Conservation (phyloP, 2,329 filamentous ascomycete genomes). For the Malbranchea zuffiana region DNA sequence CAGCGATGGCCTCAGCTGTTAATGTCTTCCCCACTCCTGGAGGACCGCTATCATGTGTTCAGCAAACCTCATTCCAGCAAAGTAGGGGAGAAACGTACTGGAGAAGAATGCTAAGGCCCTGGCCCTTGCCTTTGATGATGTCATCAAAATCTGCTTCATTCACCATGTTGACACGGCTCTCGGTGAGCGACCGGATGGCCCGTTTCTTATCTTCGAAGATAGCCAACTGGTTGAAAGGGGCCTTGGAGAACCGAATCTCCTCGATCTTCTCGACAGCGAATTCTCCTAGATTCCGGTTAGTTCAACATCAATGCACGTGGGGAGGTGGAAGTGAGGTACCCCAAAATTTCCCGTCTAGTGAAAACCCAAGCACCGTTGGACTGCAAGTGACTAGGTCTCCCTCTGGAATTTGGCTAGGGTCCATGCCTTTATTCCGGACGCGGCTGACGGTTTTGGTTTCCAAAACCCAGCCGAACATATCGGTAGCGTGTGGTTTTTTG, state of each 20-base stretch:
- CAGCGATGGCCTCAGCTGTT: slow-evolving; percentile 35
- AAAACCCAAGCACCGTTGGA: slow-evolving; percentile 12
- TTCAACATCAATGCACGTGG: neutral
- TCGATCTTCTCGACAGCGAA: slow-evolving; percentile 31
- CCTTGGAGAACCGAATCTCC: slow-evolving; percentile 36
- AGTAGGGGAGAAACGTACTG: no score
- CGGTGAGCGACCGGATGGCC: slow-evolving; percentile 38
- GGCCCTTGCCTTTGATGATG: slow-evolving; percentile 43
- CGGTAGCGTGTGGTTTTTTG: slow-evolving; percentile 8
- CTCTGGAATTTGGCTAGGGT: slow-evolving; percentile 9
- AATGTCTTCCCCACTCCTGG: slow-evolving; percentile 47
- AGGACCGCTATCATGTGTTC: slow-evolving; percentile 30
- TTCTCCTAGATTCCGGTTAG: slow-evolving; percentile 11
- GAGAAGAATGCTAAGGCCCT: slow-evolving; percentile 42
- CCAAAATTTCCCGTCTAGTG: slow-evolving; percentile 11
- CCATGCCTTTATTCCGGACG: slow-evolving; percentile 6
- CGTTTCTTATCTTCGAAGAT: slow-evolving; percentile 33
- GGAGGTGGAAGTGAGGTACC: slow-evolving; percentile 6
- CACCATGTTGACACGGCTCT: slow-evolving; percentile 36
- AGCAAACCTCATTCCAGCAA: no score
- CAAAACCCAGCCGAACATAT: slow-evolving; percentile 1
- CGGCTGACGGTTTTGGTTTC: neutral
- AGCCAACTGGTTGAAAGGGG: slow-evolving; percentile 40
- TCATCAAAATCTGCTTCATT: slow-evolving; percentile 37
- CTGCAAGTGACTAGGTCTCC: slow-evolving; percentile 10